A percentile compares a stretch with the other conserved stretches of the same genome.
Evolutionary conservation across 495 filamentous ascomycete species (phyloP).

Genomic region (Hyaloscypha bicolor): DNA sequence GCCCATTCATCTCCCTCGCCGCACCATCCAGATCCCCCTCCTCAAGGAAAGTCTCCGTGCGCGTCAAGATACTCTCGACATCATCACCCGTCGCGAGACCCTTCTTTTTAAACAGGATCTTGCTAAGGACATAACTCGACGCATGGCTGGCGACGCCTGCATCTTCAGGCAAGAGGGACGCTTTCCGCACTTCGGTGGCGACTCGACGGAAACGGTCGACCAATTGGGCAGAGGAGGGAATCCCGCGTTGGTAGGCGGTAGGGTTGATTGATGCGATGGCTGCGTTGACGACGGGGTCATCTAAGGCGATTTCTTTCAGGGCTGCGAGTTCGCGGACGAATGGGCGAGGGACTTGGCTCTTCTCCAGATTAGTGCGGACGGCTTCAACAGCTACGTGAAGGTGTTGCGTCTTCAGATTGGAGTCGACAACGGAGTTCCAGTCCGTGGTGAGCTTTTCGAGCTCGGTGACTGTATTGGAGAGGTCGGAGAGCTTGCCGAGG

Average conservation of each 20-base stretch:
- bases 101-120: slow-evolving; percentile 91
- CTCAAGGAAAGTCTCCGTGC: slow-evolving; percentile 86
- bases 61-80: slow-evolving; percentile 88
- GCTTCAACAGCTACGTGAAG: slow-evolving; percentile 94
- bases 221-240: slow-evolving; percentile 79
- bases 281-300: slow-evolving; percentile 82
- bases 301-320: slow-evolving; percentile 84
- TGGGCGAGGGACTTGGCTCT: slow-evolving; percentile 70
- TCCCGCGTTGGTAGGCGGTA: slow-evolving; percentile 86
- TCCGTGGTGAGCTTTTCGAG: slow-evolving; percentile 82
- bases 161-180: slow-evolving; percentile 84
- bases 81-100: slow-evolving; percentile 85
- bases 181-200: slow-evolving; percentile 92
- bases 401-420: slow-evolving; percentile 90
- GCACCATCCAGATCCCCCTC: slow-evolving; percentile 90
- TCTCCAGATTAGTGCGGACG: slow-evolving; percentile 78
- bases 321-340: slow-evolving; percentile 91
- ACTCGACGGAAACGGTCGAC: slow-evolving; percentile 96
- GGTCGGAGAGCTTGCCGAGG: slow-evolving; percentile 79
- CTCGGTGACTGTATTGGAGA: slow-evolving; percentile 72
- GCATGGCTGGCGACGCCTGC: slow-evolving; percentile 94
- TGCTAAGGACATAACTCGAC: slow-evolving; percentile 82
- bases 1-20: slow-evolving; percentile 90
- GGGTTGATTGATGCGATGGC: slow-evolving; percentile 95
- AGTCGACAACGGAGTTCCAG: slow-evolving; percentile 86